These are phyloP conservation scores for Heterobasidion irregulare DNA, from an alignment of 1,284 basidiomycete species.

Conservation along the genomic window DNA sequence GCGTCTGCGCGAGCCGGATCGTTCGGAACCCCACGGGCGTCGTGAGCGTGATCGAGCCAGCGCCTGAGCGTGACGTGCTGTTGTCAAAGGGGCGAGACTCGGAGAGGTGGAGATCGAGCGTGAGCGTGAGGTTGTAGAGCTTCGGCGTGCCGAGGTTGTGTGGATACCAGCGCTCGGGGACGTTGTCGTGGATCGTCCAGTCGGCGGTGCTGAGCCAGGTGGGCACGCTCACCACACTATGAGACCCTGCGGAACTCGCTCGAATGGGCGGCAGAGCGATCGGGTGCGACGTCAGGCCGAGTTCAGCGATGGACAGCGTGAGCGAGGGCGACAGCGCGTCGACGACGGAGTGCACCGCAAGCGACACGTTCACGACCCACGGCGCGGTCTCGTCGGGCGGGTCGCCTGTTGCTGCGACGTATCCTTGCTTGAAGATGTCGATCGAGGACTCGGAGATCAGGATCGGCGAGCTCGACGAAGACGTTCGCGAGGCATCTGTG, in stretches of 20 bases:
- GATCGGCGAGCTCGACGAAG: slow-evolving; percentile 14
- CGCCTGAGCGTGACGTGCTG: background rate
- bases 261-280: slow-evolving; percentile 12
- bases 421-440: slow-evolving; percentile 46
- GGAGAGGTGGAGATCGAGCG: slow-evolving; percentile 16
- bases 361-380: slow-evolving; percentile 47
- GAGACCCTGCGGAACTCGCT: too few species aligned
- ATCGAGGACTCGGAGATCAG: slow-evolving; percentile 46
- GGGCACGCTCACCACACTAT: background rate
- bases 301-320: slow-evolving; percentile 37
- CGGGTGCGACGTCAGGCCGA: slow-evolving; percentile 26
- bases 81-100: background rate
- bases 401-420: slow-evolving; percentile 24
- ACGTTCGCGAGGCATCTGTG: slow-evolving; percentile 13
- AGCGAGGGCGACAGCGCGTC: slow-evolving; percentile 26
- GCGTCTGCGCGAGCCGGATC: slow-evolving; percentile 39
- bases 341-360: slow-evolving; percentile 37
- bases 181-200: slow-evolving; percentile 37
- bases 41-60: slow-evolving; percentile 18
- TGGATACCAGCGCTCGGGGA: slow-evolving; percentile 46
- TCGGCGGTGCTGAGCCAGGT: slow-evolving; percentile 25
- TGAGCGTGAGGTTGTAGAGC: slow-evolving; percentile 41
- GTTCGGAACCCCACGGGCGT: slow-evolving; percentile 52
- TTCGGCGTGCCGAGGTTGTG: slow-evolving; percentile 46
- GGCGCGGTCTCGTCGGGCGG: slow-evolving; percentile 35